Evolutionary conservation across 2,329 filamentous ascomycete genomes (phyloP).

Genomic region (Fusarium armeniacum): DNA sequence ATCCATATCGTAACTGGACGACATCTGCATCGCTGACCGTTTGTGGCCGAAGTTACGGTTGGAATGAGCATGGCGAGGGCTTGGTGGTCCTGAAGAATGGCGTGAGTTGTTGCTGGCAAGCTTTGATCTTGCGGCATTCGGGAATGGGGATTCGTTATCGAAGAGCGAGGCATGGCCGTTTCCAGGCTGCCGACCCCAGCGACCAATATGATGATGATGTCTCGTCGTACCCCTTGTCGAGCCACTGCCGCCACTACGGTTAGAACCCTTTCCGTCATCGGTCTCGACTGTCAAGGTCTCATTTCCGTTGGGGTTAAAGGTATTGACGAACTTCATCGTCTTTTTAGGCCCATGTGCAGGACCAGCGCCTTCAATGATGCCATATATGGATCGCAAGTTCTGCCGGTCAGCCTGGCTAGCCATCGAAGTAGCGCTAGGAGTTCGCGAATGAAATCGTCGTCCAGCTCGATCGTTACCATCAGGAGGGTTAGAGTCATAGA

Average conservation of each 20-base stretch:
- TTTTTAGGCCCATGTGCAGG: conserved; percentile 72
- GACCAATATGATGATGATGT: conserved; percentile 80
- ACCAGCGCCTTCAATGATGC: conserved; percentile 71
- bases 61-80: conserved; percentile 70
- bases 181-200: conserved; percentile 78
- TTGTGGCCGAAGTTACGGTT: conserved; percentile 58
- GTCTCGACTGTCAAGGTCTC: conserved; percentile 70
- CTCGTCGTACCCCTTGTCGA: conserved; percentile 76
- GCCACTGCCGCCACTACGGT: conserved; percentile 71
- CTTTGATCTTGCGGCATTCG: conserved; percentile 74
- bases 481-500: conserved; percentile 97
- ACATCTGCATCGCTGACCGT: conserved; percentile 70
- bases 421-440: conserved; percentile 92
- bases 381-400: conserved; percentile 75
- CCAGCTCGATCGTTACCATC: conserved; percentile 70
- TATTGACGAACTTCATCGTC: conserved; percentile 96
- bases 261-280: conserved; percentile 73
- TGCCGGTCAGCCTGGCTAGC: conserved; percentile 74
- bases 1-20: conserved; percentile 82
- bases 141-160: conserved; percentile 83
- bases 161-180: conserved; percentile 79
- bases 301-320: conserved; percentile 73
- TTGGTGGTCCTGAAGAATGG: conserved; percentile 77
- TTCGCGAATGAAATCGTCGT: conserved; percentile 91
- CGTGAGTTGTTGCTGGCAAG: conserved; percentile 69